Conservation (phyloP, 768 basidiomycete species). For the Suillus ampliporus region DNA sequence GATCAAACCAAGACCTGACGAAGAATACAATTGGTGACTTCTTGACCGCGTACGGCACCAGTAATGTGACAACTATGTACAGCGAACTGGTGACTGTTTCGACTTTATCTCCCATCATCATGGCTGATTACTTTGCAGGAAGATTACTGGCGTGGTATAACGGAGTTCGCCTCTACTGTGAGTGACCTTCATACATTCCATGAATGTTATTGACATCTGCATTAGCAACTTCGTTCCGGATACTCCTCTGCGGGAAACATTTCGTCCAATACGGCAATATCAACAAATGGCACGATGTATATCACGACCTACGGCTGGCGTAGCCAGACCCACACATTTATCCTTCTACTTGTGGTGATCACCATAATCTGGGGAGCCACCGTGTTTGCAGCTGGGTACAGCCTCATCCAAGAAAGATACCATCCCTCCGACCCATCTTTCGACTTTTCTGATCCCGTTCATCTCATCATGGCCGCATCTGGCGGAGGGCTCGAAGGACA, state of each 20-base stretch:
- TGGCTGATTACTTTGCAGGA: slow-evolving; percentile 8
- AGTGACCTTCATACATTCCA: not conserved
- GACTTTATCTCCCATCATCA: not conserved
- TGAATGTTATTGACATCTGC: not conserved
- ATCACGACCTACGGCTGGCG: slow-evolving; percentile 14
- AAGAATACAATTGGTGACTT: slow-evolving; percentile 12
- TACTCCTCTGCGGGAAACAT: slow-evolving; percentile 5
- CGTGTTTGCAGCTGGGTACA: slow-evolving; percentile 4
- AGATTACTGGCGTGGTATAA: slow-evolving; percentile 16
- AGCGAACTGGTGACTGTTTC: not conserved
- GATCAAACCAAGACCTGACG: not conserved
- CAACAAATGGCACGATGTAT: slow-evolving; percentile 9
- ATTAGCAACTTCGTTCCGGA: slow-evolving; percentile 14
- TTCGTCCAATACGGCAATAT: slow-evolving; percentile 8
- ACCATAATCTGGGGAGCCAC: slow-evolving; percentile 1
- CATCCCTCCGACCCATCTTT: slow-evolving; percentile 5
- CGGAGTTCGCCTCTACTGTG: slow-evolving; percentile 15
- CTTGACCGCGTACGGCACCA: slow-evolving; percentile 5
- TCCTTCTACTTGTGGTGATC: slow-evolving; percentile 8
- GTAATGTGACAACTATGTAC: slow-evolving; percentile 1
- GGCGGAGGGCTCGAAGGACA: slow-evolving; percentile 1
- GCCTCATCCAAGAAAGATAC: slow-evolving; percentile 1
- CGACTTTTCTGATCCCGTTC: slow-evolving; percentile 11
- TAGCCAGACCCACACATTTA: not conserved
- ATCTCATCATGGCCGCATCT: slow-evolving; percentile 8